Evolutionary conservation across 2,329 filamentous ascomycete species (phyloP), one percentile per base, ranked within the genome.

Genomic region (Colletotrichum musae): DNA sequence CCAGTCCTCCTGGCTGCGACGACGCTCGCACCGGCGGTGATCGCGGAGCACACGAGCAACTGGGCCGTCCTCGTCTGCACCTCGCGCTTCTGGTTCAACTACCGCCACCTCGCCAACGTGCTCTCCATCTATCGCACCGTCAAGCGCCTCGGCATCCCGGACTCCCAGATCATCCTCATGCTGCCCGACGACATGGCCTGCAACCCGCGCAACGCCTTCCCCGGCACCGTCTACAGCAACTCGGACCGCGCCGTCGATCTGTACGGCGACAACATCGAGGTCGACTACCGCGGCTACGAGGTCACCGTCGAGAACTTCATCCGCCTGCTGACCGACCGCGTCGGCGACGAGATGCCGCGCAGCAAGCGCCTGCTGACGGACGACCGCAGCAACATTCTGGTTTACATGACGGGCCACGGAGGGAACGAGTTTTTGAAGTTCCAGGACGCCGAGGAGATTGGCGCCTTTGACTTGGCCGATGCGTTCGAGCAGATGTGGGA

Each of bases 401-500:
- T 99, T 12, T 99, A 99, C 85, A 99, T 99, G 96, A 99, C 96
- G 1, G 96, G 96, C 0, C 96, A 99, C 76, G 96, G 96, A 39
- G 96, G 96, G 18, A 97, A 98, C 79, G 95, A 98, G 82, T 99
- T 99, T 75, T 83, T 99, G 68, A 99, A 99, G 80, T 99, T 99
- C 77, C 96, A 99, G 80, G 96, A 99, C 75, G 94, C 94, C 6
- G 96, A 99, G 80, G 96, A 99, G 82, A 98, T 99, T 73, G 95
- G 94, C 64, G 94, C 94, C 0, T 98, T 97, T 79, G 96, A 99
- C 82, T 85, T 99, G 66, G 96, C 97, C 5, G 94, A 99, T 80
- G 96, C 96, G 0, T 98, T 99, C 79, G 94, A 97, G 81, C 95
- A 99, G 85, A 99, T 99, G 96, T 98, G 95, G 93, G 96, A 99